Evolutionary conservation across 768 basidiomycete species (phyloP).

Genomic region (Lactarius tabidus): DNA sequence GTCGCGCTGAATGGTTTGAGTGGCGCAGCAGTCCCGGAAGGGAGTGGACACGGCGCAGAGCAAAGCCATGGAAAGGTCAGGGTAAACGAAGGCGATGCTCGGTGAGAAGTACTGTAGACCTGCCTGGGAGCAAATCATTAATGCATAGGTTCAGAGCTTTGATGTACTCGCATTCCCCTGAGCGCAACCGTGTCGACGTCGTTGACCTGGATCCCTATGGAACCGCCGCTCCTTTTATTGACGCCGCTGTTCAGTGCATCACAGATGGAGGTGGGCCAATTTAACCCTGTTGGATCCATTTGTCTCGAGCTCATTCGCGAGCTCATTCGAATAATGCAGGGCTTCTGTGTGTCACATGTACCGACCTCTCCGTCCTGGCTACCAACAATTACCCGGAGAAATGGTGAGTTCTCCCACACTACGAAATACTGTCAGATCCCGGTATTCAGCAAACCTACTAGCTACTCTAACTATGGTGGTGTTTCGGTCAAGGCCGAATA

Average conservation of each 20-base stretch:
- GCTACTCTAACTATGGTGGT: constrained; percentile 95
- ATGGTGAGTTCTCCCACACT: constrained; percentile 51
- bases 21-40: constrained; percentile 28
- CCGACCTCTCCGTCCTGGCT: constrained; percentile 90
- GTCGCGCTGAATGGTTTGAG: constrained; percentile 75
- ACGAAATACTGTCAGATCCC: no score
- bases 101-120: constrained; percentile 45
- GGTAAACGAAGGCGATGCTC: constrained; percentile 92
- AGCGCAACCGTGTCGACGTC: constrained; percentile 75
- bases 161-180: constrained; percentile 86
- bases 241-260: constrained; percentile 86
- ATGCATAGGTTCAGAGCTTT: constrained; percentile 50
- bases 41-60: constrained; percentile 9
- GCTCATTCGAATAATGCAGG: constrained; percentile 42
- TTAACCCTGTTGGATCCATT: neutral
- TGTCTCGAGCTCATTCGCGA: no score
- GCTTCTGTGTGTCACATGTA: constrained; percentile 92
- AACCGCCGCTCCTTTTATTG: constrained; percentile 94
- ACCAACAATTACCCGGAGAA: constrained; percentile 96
- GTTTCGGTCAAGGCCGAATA: constrained; percentile 89
- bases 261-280: constrained; percentile 70
- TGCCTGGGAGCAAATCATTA: neutral
- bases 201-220: constrained; percentile 99
- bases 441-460: constrained; percentile 31
- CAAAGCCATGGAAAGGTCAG: constrained; percentile 51